Base-by-base conservation (phyloP, 495 filamentous ascomycete genomes). In the Xylaria acuta region DNA sequence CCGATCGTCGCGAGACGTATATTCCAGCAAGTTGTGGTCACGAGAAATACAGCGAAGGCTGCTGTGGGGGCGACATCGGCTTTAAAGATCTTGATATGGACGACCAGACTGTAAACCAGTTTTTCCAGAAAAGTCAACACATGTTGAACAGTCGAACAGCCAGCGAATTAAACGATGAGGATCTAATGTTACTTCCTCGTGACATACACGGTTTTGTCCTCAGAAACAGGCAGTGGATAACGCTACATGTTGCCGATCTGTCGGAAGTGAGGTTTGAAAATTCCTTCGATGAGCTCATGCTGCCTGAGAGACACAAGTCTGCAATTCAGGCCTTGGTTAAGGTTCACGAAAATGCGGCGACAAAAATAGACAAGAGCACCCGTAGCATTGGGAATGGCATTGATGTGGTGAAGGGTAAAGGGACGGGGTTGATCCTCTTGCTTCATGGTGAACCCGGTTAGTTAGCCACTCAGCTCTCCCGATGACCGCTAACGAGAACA, bases 381-480 rank as follows among this genome's bases (percentile, higher is more conserved):
- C 32, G 73, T 75, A 75, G 51, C 67, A 47, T 66, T 74, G 54
- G 56, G 81, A 54, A 36, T 20, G 38, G 34, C 11, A 54, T 58
- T 20, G 67, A 69, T 11, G 12, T 60, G 22, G 49, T 81, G 41
- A 27, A 68, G 67, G 32, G 74, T 16, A 69, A 69, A 76, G 84
- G 83, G 1, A 78, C 80, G 8, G 82, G 80, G 0, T 67, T 85
- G 1, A 73, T 84, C 47, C 69, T 86, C 5, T 78, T 86, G 1
- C 78, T 87, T 2, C 82, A 86, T 62, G 86, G 82, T 0, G 77
- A 76, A 7, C 86, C 86, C 1, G 86, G 86, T 1, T 79, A 84
- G 2, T 83, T 82, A 0, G 82, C 84, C 72, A 74, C 75, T 8
- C 84, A 80, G 11, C 79, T 80, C 1, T 43, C n/a, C 51, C 7